phyloP scores from a whole-genome alignment of 2,329 filamentous ascomycete genomes.

The Ramularia endophylla region DNA sequence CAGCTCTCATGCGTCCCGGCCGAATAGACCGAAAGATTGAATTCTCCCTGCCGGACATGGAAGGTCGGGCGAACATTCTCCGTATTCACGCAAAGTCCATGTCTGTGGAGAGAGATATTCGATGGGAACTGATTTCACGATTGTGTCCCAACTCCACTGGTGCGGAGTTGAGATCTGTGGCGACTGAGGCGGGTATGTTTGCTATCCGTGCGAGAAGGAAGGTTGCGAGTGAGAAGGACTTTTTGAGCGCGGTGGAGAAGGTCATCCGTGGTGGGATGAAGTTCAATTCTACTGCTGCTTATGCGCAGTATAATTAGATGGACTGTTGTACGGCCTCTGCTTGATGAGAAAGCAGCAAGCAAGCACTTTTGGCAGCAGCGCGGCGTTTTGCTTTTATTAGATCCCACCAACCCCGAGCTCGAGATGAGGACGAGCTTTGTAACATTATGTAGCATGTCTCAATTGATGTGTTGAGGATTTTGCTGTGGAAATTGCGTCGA shows the following conservation, averaged over 20 bases:
- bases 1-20: slow-evolving; percentile 93
- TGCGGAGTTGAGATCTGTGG: slow-evolving; percentile 91
- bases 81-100: slow-evolving; percentile 99
- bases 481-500: too few species aligned
- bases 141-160: slow-evolving; percentile 96
- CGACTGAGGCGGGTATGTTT: slow-evolving; percentile 98
- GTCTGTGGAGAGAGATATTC: slow-evolving; percentile 97
- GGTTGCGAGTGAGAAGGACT: slow-evolving; percentile 98
- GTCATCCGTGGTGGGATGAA: slow-evolving; percentile 99
- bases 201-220: slow-evolving; percentile 91
- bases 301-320: slow-evolving; percentile 96
- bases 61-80: slow-evolving; percentile 94
- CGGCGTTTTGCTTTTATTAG: too few species aligned
- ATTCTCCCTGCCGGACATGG: slow-evolving; percentile 93
- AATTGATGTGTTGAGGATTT: too few species aligned
- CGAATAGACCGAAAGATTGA: slow-evolving; percentile 99
- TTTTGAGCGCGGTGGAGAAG: slow-evolving; percentile 96
- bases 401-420: too few species aligned
- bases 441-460: too few species aligned
- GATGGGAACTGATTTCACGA: slow-evolving; percentile 97
- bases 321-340: too few species aligned
- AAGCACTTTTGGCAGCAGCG: too few species aligned
- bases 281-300: slow-evolving; percentile 97
- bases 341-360: too few species aligned
- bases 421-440: too few species aligned